These are phyloP conservation scores for Falciphora oryzae DNA, from an alignment of 2,329 filamentous ascomycete genomes.

Conservation along the genomic window DNA sequence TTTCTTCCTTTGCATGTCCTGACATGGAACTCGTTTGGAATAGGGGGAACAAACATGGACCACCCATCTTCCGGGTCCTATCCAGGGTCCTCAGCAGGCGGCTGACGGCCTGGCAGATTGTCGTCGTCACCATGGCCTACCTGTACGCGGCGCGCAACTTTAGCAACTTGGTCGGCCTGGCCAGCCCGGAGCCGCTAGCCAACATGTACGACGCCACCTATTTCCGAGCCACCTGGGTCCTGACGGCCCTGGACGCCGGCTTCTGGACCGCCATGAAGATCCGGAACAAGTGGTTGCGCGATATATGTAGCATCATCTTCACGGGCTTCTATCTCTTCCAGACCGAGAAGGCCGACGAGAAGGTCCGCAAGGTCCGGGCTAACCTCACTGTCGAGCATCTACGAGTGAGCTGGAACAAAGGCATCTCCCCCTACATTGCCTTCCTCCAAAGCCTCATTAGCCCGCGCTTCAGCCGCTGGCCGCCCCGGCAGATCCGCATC, in stretches of 20 bases:
- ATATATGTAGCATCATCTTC: slow-evolving; percentile 78
- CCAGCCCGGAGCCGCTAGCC: slow-evolving; percentile 86
- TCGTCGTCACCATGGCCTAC: slow-evolving; percentile 82
- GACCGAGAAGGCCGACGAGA: slow-evolving; percentile 92
- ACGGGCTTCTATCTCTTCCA: slow-evolving; percentile 87
- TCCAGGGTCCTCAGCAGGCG: slow-evolving; percentile 65
- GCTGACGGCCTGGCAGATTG: slow-evolving; percentile 83
- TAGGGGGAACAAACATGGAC: slow-evolving; percentile 83
- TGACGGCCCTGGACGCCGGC: slow-evolving; percentile 89
- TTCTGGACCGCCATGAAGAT: slow-evolving; percentile 99
- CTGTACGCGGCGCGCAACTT: slow-evolving; percentile 92
- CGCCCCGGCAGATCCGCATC: slow-evolving; percentile 77
- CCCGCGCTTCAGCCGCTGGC: slow-evolving; percentile 73
- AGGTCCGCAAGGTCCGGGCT: slow-evolving; percentile 83
- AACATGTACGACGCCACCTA: slow-evolving; percentile 91
- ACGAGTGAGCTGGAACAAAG: slow-evolving; percentile 92
- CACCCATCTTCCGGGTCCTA: slow-evolving; percentile 64
- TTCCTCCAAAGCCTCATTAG: slow-evolving; percentile 68
- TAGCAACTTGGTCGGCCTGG: slow-evolving; percentile 82
- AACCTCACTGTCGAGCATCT: slow-evolving; percentile 87
- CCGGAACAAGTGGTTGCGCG: slow-evolving; percentile 68
- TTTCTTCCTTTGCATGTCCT: background rate
- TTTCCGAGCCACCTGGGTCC: slow-evolving; percentile 94
- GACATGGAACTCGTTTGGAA: slow-evolving; percentile 15
- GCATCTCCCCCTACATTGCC: slow-evolving; percentile 76